phyloP scores from a whole-genome alignment of 78 protist genomes.

The Tieghemostelium lacteum region DNA sequence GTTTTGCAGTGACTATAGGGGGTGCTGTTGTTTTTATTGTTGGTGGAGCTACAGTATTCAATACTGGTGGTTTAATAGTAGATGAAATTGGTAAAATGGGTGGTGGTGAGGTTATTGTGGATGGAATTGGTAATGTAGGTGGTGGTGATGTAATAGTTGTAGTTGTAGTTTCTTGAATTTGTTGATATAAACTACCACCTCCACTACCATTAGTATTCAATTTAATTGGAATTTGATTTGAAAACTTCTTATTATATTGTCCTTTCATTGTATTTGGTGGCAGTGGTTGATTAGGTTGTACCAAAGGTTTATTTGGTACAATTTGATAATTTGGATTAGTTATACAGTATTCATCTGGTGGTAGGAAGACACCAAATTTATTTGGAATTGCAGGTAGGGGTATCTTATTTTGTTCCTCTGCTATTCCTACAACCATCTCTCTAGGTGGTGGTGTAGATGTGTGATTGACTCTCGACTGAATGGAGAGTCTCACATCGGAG shows the following conservation, averaged over 20 bases:
- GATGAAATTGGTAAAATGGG: background rate
- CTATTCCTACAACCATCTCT: conserved; percentile 37
- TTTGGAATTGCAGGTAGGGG: conserved; percentile 74
- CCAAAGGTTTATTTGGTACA: conserved; percentile 39
- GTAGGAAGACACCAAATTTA: conserved; percentile 62
- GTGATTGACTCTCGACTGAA: conserved; percentile 64
- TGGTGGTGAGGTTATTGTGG: background rate
- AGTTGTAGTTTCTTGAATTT: no score
- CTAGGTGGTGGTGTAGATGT: conserved; percentile 65
- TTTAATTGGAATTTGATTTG: conserved; percentile 69
- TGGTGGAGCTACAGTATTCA: background rate
- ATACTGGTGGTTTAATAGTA: background rate
- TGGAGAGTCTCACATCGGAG: conserved; percentile 60
- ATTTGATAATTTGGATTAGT: conserved; percentile 69
- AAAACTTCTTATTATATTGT: conserved; percentile 42
- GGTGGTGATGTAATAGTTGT: background rate
- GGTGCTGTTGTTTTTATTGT: background rate
- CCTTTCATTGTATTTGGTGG: conserved; percentile 24
- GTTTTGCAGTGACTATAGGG: background rate
- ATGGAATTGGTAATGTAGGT: background rate
- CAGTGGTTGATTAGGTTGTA: conserved; percentile 11
- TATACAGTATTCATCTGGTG: conserved; percentile 74
- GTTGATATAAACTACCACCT: background rate
- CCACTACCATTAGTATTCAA: background rate
- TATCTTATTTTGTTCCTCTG: conserved; percentile 53